These are phyloP conservation scores for Xerocomellus intermedius DNA, from an alignment of 768 basidiomycete species.

Conservation along the genomic window DNA sequence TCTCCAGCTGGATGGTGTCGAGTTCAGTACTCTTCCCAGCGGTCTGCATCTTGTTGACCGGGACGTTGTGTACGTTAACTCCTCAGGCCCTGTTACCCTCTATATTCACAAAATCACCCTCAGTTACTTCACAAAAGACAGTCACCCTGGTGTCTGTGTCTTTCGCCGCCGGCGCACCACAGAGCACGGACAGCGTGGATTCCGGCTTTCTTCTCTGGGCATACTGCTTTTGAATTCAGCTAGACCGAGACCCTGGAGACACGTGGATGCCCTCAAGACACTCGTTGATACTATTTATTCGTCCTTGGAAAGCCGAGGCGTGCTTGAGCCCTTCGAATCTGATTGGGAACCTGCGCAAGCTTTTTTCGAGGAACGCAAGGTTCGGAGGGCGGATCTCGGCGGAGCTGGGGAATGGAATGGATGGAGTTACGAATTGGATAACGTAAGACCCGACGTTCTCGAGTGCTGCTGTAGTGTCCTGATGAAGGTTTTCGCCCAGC, in stretches of 20 bases:
- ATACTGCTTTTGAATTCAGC: conserved; percentile 64
- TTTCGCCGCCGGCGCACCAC: conserved; percentile 68
- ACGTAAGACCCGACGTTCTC: conserved; percentile 34
- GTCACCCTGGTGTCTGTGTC: conserved; percentile 68
- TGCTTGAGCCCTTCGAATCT: conserved; percentile 47
- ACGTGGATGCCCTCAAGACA: conserved; percentile 60
- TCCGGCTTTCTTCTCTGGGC: conserved; percentile 75
- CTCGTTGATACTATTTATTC: conserved; percentile 56
- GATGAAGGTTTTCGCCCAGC: conserved; percentile 20
- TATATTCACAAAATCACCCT: conserved; percentile 10
- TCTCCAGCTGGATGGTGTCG: conserved; percentile 64
- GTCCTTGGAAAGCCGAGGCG: conserved; percentile 45
- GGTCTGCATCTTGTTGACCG: conserved; percentile 77
- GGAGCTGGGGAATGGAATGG: conserved; percentile 63
- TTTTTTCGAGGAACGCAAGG: conserved; percentile 67
- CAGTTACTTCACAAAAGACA: conserved; percentile 74
- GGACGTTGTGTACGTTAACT: conserved; percentile 66
- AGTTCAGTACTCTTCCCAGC: conserved; percentile 80
- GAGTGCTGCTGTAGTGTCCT: not conserved
- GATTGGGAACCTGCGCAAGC: conserved; percentile 62
- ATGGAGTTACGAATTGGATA: conserved; percentile 66
- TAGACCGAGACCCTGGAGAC: conserved; percentile 74
- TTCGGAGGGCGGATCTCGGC: conserved; percentile 47
- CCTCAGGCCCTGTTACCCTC: not conserved
- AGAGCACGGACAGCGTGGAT: conserved; percentile 75